These are phyloP conservation scores for Arctostaphylos glauca DNA, from an alignment of 148 eudicot genomes.

Conservation along the genomic window DNA sequence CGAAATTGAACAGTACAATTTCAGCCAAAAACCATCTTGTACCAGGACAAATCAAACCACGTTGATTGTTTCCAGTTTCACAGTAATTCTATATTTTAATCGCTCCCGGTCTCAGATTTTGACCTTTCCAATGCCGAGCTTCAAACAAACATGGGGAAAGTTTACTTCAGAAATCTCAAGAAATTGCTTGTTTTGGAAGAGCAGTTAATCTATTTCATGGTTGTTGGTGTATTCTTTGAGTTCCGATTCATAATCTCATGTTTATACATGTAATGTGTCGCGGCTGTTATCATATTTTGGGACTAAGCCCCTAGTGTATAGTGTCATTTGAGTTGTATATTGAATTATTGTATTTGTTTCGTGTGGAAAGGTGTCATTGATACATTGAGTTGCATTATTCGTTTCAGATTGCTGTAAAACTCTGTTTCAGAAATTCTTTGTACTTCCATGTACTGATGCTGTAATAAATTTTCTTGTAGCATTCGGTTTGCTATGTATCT, in stretches of 20 bases:
- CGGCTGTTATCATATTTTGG: background rate
- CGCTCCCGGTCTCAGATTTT: background rate
- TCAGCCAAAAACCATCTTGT: background rate
- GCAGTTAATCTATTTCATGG: background rate
- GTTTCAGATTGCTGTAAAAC: background rate
- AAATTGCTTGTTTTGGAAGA: background rate
- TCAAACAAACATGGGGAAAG: background rate
- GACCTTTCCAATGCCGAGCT: background rate
- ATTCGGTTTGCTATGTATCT: background rate
- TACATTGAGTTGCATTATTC: background rate
- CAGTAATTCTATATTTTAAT: background rate
- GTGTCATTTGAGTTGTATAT: constrained; percentile 9
- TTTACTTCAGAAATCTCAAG: background rate
- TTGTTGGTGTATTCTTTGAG: background rate
- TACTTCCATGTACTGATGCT: background rate
- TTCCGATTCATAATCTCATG: background rate
- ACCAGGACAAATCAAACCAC: background rate
- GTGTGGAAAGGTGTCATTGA: background rate
- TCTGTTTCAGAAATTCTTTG: background rate
- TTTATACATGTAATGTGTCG: background rate
- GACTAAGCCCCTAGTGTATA: background rate
- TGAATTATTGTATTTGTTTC: background rate
- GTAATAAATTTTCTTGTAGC: background rate
- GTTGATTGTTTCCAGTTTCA: background rate
- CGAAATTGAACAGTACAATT: background rate